Evolutionary conservation across 805 yeast species (phyloP).

Genomic region (Cyberlindnera mycetangii): DNA sequence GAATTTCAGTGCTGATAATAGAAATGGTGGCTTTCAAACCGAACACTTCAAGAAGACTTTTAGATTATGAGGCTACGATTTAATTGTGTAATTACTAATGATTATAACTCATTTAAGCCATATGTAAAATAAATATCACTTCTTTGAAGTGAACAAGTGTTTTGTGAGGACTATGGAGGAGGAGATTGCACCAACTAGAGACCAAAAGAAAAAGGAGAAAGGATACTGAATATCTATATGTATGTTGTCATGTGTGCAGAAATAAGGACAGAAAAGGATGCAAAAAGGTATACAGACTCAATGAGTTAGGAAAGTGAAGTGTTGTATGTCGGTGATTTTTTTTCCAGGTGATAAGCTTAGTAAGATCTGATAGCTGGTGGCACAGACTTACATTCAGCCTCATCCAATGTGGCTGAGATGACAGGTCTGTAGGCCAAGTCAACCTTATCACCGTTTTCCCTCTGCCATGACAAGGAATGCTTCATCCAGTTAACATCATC

Average conservation of each 20-base stretch:
- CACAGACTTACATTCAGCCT: constrained; percentile 87
- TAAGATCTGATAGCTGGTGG: constrained; percentile 97
- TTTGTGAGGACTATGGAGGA: background rate
- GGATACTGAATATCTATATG: constrained; percentile 5
- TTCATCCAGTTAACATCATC: constrained; percentile 98
- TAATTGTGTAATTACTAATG: background rate
- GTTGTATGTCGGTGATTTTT: background rate
- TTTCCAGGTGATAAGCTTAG: constrained; percentile 38
- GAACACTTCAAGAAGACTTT: constrained; percentile 6
- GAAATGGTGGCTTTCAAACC: constrained; percentile 20
- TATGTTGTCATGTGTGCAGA: background rate
- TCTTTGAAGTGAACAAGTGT: background rate
- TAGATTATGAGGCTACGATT: background rate
- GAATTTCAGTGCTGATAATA: constrained; percentile 14
- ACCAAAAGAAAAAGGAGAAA: background rate
- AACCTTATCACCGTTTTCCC: constrained; percentile 64
- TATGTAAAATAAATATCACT: constrained; percentile 11
- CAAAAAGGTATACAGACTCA: constrained; percentile 1
- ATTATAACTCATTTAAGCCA: constrained; percentile 10
- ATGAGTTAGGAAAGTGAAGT: background rate
- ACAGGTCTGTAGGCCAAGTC: constrained; percentile 83
- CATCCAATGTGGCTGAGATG: constrained; percentile 80
- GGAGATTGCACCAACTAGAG: no score
- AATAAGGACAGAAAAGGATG: background rate
- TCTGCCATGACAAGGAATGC: constrained; percentile 93